These are phyloP conservation scores for Abrus pulchellus DNA, from an alignment of 306 rosid species.

Conservation along the genomic window DNA sequence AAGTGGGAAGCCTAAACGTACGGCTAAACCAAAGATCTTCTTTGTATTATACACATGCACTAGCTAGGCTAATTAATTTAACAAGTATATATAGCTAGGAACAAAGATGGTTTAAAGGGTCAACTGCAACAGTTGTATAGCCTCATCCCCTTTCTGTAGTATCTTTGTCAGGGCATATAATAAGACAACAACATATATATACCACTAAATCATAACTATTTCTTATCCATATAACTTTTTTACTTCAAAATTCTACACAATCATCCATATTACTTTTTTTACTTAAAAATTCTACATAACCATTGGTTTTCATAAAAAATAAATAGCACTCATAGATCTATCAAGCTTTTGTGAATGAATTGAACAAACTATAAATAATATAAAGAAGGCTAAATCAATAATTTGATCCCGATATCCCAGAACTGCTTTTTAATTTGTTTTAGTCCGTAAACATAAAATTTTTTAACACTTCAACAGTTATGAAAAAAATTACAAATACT, in stretches of 20 bases:
- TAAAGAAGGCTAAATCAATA: background rate
- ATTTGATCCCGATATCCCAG: no score
- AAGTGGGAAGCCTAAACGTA: slow-evolving; percentile 13
- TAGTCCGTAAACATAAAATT: background rate
- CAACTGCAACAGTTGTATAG: slow-evolving; percentile 22
- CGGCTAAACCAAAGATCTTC: slow-evolving; percentile 19
- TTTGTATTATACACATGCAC: background rate
- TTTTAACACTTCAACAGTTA: no score
- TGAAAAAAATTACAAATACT: no score
- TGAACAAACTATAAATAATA: background rate
- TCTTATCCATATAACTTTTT: background rate
- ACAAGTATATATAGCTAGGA: background rate
- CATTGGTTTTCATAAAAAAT: background rate
- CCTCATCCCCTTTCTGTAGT: slow-evolving; percentile 5
- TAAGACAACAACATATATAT: background rate
- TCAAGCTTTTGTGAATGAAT: background rate
- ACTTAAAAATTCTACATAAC: no score
- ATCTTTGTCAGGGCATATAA: slow-evolving; percentile 23
- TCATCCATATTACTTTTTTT: no score
- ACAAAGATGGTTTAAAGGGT: slow-evolving; percentile 11
- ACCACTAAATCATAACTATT: background rate
- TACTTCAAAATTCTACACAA: background rate
- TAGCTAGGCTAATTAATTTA: slow-evolving; percentile 22
- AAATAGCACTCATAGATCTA: background rate
- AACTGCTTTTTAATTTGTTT: background rate